Evolutionary conservation across 2,329 filamentous ascomycete genomes (phyloP).

Genomic region (Alternaria postmessia): DNA sequence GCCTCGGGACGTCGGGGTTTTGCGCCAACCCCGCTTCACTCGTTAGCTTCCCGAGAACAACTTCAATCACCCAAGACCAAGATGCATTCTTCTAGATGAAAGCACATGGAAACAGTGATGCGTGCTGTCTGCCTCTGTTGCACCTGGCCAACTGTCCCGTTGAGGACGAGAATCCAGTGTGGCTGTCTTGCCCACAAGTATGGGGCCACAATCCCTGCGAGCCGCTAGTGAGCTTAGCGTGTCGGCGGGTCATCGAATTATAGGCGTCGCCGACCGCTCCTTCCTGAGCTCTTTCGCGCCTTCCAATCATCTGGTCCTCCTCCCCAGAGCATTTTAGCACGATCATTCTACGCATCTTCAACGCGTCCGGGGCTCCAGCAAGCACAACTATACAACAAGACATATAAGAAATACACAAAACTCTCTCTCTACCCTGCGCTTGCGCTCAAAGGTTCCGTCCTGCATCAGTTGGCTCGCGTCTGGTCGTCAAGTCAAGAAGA

Average conservation of each 20-base stretch:
- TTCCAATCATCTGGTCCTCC: constrained; percentile 28
- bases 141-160: background rate
- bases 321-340: constrained; percentile 18
- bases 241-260: constrained; percentile 20
- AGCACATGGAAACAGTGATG: background rate
- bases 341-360: constrained; percentile 11
- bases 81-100: background rate
- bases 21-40: background rate
- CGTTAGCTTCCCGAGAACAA: background rate
- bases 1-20: background rate
- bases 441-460: background rate
- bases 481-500: constrained; percentile 25
- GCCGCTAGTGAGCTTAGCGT: constrained; percentile 18
- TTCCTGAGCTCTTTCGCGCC: constrained; percentile 11
- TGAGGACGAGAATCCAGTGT: constrained; percentile 15
- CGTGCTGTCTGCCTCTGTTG: background rate
- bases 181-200: constrained; percentile 19
- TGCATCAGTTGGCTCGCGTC: background rate
- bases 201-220: constrained; percentile 27
- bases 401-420: background rate
- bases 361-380: background rate
- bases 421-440: background rate
- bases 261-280: constrained; percentile 26
- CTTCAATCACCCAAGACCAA: background rate
- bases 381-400: background rate